phyloP scores from a whole-genome alignment of 1,284 basidiomycete genomes.

The Bjerkandera adusta region DNA sequence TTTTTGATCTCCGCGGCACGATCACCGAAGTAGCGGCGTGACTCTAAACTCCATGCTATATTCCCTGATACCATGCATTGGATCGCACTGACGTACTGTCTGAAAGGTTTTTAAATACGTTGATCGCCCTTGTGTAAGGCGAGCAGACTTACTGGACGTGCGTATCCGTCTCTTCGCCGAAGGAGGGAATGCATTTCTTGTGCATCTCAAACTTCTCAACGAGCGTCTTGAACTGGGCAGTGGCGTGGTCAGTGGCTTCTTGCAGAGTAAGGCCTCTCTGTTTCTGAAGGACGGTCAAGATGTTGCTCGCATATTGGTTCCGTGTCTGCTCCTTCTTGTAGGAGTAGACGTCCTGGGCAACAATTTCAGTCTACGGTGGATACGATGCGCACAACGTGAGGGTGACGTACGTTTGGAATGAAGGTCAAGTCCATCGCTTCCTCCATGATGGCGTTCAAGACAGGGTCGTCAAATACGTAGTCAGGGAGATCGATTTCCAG shows the following conservation, averaged over 20 bases:
- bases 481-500: slow-evolving; percentile 59
- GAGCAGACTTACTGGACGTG: slow-evolving; percentile 36
- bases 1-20: slow-evolving; percentile 26
- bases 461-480: slow-evolving; percentile 52
- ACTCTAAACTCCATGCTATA: slow-evolving; percentile 39
- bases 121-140: slow-evolving; percentile 25
- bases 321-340: slow-evolving; percentile 73
- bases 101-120: no score
- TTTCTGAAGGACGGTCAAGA: slow-evolving; percentile 66
- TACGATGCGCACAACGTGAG: background rate
- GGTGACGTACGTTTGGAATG: slow-evolving; percentile 59
- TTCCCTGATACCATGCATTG: slow-evolving; percentile 37
- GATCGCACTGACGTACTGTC: no score
- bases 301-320: slow-evolving; percentile 61
- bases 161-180: slow-evolving; percentile 44
- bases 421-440: slow-evolving; percentile 65
- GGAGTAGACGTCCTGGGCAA: slow-evolving; percentile 61
- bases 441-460: slow-evolving; percentile 52
- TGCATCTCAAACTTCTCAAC: slow-evolving; percentile 47
- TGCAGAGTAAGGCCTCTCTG: slow-evolving; percentile 50
- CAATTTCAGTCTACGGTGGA: background rate
- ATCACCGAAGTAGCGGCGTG: slow-evolving; percentile 35
- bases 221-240: slow-evolving; percentile 47
- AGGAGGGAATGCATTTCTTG: slow-evolving; percentile 47
- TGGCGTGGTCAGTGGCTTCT: slow-evolving; percentile 55